phyloP scores from a whole-genome alignment of 164 flowering plant species.

The Magnolia officinalis region DNA sequence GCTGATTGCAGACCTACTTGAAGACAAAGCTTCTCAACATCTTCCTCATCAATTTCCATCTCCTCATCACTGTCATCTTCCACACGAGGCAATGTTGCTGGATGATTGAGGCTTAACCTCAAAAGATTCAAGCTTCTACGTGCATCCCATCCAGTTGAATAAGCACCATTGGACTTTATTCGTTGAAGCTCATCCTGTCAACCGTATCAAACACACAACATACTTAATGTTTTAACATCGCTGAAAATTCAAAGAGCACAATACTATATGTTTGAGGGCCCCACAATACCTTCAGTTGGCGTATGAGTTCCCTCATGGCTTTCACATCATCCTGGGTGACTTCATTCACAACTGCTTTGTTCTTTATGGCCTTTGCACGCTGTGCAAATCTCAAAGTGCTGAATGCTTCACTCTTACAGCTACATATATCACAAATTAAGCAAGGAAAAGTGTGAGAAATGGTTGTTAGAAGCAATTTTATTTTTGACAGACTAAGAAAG shows the following conservation, averaged over 20 bases:
- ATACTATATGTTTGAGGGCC: background rate
- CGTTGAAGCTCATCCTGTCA: slow-evolving; percentile 82
- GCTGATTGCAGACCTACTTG: slow-evolving; percentile 33
- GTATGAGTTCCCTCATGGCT: slow-evolving; percentile 77
- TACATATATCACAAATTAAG: slow-evolving; percentile 28
- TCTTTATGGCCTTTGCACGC: slow-evolving; percentile 92
- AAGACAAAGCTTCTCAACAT: slow-evolving; percentile 48
- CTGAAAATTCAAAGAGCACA: background rate
- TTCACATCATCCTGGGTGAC: slow-evolving; percentile 88
- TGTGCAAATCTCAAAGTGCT: slow-evolving; percentile 97
- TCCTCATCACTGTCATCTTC: slow-evolving; percentile 93
- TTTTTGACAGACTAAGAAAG: background rate
- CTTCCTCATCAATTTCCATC: slow-evolving; percentile 94
- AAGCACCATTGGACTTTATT: slow-evolving; percentile 64
- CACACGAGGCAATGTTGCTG: slow-evolving; percentile 50
- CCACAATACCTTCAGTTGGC: slow-evolving; percentile 69
- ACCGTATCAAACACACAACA: slow-evolving; percentile 2
- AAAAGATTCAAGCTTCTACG: slow-evolving; percentile 84
- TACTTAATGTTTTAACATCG: background rate
- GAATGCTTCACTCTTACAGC: slow-evolving; percentile 88
- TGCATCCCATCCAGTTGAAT: slow-evolving; percentile 80
- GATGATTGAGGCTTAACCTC: slow-evolving; percentile 66
- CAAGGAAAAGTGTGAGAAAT: background rate
- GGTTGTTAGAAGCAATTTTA: background rate
- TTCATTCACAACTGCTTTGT: slow-evolving; percentile 94